Evolutionary conservation across 345 rosid species (phyloP).

Genomic region (Citrus mangshanensis): DNA sequence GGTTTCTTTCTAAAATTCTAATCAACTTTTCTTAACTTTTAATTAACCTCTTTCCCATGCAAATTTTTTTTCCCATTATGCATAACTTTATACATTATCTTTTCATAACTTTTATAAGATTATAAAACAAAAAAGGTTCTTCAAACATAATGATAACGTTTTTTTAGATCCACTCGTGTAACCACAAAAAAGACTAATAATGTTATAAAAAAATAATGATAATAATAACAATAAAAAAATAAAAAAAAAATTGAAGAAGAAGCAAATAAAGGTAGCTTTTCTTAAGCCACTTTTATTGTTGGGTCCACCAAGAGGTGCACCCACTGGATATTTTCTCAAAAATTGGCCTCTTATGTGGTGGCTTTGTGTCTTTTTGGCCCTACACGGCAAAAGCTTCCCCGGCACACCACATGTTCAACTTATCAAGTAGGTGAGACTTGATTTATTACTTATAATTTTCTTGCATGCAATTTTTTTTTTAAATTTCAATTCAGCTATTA

Average conservation of each 20-base stretch:
- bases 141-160: constrained; percentile 7
- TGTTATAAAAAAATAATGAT: background rate
- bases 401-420: constrained; percentile 40
- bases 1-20: background rate
- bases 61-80: background rate
- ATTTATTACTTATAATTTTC: constrained; percentile 7
- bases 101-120: background rate
- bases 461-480: too few relatives aligned
- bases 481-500: background rate
- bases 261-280: background rate
- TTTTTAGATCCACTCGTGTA: constrained; percentile 22
- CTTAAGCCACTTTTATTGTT: background rate
- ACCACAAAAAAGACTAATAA: background rate
- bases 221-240: background rate
- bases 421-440: constrained; percentile 26
- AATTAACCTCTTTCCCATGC: constrained; percentile 4
- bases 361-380: constrained; percentile 37
- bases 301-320: constrained; percentile 8
- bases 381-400: constrained; percentile 35
- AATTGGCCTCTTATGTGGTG: constrained; percentile 15
- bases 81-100: background rate
- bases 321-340: constrained; percentile 5
- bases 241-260: background rate
- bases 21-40: background rate
- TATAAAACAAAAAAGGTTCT: background rate